Evolutionary conservation across 495 filamentous ascomycete species (phyloP).

Genomic region (Aspergillus bertholletiae): DNA sequence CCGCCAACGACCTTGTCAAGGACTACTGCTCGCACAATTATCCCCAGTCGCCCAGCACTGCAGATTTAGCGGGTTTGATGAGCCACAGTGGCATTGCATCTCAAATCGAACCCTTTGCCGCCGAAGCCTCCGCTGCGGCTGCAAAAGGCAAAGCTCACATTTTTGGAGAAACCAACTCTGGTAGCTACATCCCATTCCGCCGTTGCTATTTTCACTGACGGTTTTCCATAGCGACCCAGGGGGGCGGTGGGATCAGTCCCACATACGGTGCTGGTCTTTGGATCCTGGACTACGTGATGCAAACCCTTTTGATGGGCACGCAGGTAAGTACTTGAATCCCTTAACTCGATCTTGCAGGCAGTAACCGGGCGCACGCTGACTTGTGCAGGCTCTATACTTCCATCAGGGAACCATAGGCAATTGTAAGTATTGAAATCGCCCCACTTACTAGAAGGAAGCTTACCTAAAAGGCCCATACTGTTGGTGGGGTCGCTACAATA

Average conservation of each 20-base stretch:
- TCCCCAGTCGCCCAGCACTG: constrained; percentile 46
- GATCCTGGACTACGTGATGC: constrained; percentile 58
- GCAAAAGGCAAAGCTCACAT: constrained; percentile 48
- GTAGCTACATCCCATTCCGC: constrained; percentile 18
- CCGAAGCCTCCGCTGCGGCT: constrained; percentile 47
- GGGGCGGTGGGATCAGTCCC: constrained; percentile 47
- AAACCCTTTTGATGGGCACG: constrained; percentile 45
- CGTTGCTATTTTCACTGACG: background rate
- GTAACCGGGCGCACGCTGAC: constrained; percentile 3
- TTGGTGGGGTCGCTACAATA: constrained; percentile 54
- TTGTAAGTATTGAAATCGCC: constrained; percentile 22
- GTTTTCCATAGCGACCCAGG: constrained; percentile 21
- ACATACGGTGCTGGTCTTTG: constrained; percentile 57
- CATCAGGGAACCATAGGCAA: constrained; percentile 61
- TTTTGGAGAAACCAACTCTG: constrained; percentile 59
- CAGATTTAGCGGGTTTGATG: constrained; percentile 41
- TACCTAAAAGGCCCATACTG: constrained; percentile 47
- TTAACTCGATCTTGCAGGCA: background rate
- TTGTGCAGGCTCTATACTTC: constrained; percentile 44
- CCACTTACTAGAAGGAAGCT: background rate
- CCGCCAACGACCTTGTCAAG: constrained; percentile 40
- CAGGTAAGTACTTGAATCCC: constrained; percentile 9
- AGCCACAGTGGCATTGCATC: constrained; percentile 45
- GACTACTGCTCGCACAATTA: constrained; percentile 60
- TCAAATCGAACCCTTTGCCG: constrained; percentile 45